Conservation (phyloP, 805 yeast genomes). For the Spathaspora arborariae region DNA sequence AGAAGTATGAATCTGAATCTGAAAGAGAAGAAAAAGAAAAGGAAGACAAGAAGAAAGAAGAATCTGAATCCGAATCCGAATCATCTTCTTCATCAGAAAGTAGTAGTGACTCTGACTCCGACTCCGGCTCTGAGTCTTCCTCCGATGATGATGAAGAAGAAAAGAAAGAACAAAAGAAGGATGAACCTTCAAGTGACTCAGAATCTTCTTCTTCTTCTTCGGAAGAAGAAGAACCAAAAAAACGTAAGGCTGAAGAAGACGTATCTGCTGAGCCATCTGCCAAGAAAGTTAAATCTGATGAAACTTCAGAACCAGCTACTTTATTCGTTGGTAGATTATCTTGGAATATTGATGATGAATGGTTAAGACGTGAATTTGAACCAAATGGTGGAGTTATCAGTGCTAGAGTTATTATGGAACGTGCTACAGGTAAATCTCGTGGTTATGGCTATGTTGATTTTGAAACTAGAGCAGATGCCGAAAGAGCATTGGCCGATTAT, state of each 20-base stretch:
- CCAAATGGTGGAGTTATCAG: constrained; percentile 72
- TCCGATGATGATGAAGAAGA: constrained; percentile 25
- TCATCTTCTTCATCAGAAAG: constrained; percentile 22
- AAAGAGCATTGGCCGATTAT: constrained; percentile 76
- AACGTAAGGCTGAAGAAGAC: constrained; percentile 37
- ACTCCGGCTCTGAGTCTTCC: constrained; percentile 26
- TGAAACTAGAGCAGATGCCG: constrained; percentile 70
- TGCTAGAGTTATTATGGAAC: constrained; percentile 93
- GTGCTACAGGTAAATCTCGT: constrained; percentile 87
- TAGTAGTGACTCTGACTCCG: constrained; percentile 23
- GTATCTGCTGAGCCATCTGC: constrained; percentile 30
- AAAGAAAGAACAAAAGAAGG: constrained; percentile 15
- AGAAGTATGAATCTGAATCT: constrained; percentile 25
- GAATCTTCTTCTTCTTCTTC: constrained; percentile 21
- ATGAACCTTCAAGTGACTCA: constrained; percentile 20
- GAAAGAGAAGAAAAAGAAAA: constrained; percentile 14
- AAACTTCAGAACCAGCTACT: constrained; percentile 69
- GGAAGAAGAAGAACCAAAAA: constrained; percentile 32
- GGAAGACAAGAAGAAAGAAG: constrained; percentile 30
- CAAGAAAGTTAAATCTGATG: constrained; percentile 53
- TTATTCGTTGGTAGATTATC: constrained; percentile 95
- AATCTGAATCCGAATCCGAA: constrained; percentile 8
- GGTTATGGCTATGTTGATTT: constrained; percentile 99
- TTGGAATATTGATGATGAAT: constrained; percentile 94
- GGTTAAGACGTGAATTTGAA: constrained; percentile 87